Percentiles rank a stretch among this genome's conserved stretches.
These are phyloP conservation scores for Phialemoniopsis sp. DNA, from an alignment of 2,329 filamentous ascomycete genomes.

Conservation along the genomic window DNA sequence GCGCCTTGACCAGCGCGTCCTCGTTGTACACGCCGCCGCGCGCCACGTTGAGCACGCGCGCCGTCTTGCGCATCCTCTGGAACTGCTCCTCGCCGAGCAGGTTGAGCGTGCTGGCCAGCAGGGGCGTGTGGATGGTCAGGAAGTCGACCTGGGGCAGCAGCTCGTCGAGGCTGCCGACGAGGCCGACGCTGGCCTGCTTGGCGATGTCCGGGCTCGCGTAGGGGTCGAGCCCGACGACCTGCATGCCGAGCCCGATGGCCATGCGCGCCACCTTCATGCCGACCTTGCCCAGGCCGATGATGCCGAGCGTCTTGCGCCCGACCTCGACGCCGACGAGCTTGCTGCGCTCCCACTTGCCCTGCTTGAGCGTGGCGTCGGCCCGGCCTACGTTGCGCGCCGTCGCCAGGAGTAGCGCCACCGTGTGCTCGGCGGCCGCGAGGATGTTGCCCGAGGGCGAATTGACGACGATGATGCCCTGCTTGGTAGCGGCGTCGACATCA, in stretches of 20 bases:
- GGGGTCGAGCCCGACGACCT: slow-evolving; percentile 69
- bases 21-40: slow-evolving; percentile 80
- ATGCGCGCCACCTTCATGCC: slow-evolving; percentile 78
- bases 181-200: slow-evolving; percentile 59
- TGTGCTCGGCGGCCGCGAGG: slow-evolving; percentile 75
- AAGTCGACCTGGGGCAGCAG: slow-evolving; percentile 69
- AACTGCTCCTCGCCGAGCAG: slow-evolving; percentile 67
- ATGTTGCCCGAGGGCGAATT: slow-evolving; percentile 80
- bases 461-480: slow-evolving; percentile 72
- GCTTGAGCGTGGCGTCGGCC: slow-evolving; percentile 65
- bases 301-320: slow-evolving; percentile 70
- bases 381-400: slow-evolving; percentile 70
- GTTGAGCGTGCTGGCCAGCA: slow-evolving; percentile 72
- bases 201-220: slow-evolving; percentile 74
- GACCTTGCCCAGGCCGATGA: slow-evolving; percentile 80
- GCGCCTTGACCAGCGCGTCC: slow-evolving; percentile 62
- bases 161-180: slow-evolving; percentile 53
- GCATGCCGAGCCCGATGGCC: slow-evolving; percentile 74
- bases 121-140: slow-evolving; percentile 75
- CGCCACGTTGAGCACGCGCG: slow-evolving; percentile 74
- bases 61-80: slow-evolving; percentile 66
- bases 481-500: slow-evolving; percentile 67
- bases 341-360: slow-evolving; percentile 71
- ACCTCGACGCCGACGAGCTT: slow-evolving; percentile 74
- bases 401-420: slow-evolving; percentile 69